phyloP scores from a whole-genome alignment of 2,329 filamentous ascomycete species.

The Chalara sp. region DNA sequence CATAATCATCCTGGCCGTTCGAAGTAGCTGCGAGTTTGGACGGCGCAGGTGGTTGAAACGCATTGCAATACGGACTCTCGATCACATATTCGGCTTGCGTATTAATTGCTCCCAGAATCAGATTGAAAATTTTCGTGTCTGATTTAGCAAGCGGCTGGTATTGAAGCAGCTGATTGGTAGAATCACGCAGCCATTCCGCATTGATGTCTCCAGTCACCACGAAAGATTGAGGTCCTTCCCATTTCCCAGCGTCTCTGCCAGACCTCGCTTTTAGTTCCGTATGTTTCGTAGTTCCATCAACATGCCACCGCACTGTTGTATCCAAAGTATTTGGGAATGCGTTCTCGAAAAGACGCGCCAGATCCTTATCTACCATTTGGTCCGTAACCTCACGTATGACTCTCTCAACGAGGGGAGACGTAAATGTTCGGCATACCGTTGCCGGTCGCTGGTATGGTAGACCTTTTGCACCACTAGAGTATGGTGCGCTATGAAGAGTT shows the following conservation, averaged over 20 bases:
- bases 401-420: constrained; percentile 77
- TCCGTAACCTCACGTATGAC: constrained; percentile 78
- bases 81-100: constrained; percentile 95
- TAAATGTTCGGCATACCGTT: constrained; percentile 78
- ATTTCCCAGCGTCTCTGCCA: constrained; percentile 50
- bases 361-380: constrained; percentile 75
- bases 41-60: constrained; percentile 89
- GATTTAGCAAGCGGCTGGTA: constrained; percentile 82
- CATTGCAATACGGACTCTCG: constrained; percentile 93
- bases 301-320: constrained; percentile 66
- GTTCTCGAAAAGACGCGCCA: constrained; percentile 91
- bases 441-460: constrained; percentile 85
- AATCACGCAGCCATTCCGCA: constrained; percentile 87
- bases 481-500: constrained; percentile 53
- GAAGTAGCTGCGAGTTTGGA: constrained; percentile 64
- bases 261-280: constrained; percentile 31
- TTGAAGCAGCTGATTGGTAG: constrained; percentile 85
- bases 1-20: constrained; percentile 76
- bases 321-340: constrained; percentile 78
- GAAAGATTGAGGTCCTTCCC: constrained; percentile 84
- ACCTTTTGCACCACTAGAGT: constrained; percentile 69
- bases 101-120: constrained; percentile 91
- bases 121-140: constrained; percentile 67
- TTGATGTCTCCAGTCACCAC: constrained; percentile 92
- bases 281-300: constrained; percentile 40